phyloP scores from a whole-genome alignment of 768 basidiomycete species.

The Sarcodon sp. region DNA sequence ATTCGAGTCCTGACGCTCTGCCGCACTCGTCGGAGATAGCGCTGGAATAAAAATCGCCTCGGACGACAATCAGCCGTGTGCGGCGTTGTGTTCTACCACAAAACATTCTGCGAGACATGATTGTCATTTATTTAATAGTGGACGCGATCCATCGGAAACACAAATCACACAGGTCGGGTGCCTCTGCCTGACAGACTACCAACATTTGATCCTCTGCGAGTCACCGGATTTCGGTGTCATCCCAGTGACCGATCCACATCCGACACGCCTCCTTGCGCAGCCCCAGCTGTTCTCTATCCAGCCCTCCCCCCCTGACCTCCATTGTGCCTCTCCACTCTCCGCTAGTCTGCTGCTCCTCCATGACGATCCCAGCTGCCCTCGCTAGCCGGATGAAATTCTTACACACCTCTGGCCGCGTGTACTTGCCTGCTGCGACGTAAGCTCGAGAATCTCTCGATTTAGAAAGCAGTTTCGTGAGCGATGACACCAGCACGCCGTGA shows the following conservation, averaged over 20 bases:
- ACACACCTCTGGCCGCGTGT: slow-evolving; percentile 41
- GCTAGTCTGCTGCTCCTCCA: slow-evolving; percentile 31
- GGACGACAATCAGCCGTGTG: no score
- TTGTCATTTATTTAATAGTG: no score
- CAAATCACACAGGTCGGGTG: no score
- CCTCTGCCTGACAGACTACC: no score
- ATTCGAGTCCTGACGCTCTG: no score
- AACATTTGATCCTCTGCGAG: no score
- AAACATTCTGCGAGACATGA: no score
- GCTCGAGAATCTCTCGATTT: slow-evolving; percentile 25
- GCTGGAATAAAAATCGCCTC: no score
- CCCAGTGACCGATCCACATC: slow-evolving; percentile 52
- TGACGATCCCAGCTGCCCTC: slow-evolving; percentile 25
- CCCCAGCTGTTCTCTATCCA: slow-evolving; percentile 33
- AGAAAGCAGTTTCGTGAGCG: slow-evolving; percentile 35
- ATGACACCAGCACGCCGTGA: slow-evolving; percentile 41
- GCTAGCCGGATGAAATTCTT: slow-evolving; percentile 34
- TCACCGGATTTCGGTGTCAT: background rate
- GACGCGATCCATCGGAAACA: no score
- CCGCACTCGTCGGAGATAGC: no score
- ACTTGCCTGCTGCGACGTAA: slow-evolving; percentile 54
- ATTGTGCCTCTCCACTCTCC: slow-evolving; percentile 34
- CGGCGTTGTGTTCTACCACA: no score
- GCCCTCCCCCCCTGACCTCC: slow-evolving; percentile 24
- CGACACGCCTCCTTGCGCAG: slow-evolving; percentile 45